phyloP scores from a whole-genome alignment of 345 rosid genomes.

The Citrus medica region DNA sequence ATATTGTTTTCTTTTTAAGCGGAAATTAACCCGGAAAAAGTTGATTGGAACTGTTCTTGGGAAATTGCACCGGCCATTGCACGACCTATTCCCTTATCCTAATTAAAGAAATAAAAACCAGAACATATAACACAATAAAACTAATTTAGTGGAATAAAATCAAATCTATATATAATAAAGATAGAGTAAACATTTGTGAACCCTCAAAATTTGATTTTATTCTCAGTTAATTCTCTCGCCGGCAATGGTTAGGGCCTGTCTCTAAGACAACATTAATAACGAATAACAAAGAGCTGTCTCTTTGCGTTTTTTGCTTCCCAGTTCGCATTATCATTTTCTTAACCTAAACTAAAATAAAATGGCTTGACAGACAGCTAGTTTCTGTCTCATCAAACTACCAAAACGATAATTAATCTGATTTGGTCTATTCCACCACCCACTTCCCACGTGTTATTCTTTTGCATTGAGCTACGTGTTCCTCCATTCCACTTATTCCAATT shows the following conservation, averaged over 20 bases:
- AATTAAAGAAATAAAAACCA: too few species aligned
- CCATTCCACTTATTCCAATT: not conserved
- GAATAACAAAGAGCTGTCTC: not conserved
- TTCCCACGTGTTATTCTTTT: not conserved
- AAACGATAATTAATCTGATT: not conserved
- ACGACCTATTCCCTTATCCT: constrained; percentile 20
- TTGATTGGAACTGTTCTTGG: not conserved
- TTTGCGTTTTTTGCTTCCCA: not conserved
- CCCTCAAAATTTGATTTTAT: constrained; percentile 28
- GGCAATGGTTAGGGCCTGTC: not conserved
- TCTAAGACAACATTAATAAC: not conserved
- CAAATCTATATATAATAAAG: constrained; percentile 7
- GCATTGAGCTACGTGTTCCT: not conserved
- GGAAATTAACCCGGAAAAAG: not conserved
- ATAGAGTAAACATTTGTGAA: not conserved
- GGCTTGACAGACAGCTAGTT: constrained; percentile 2
- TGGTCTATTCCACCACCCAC: not conserved
- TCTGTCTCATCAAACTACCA: not conserved
- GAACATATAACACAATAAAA: not conserved
- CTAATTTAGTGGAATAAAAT: constrained; percentile 7
- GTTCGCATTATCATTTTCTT: not conserved
- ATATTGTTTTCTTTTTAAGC: not conserved
- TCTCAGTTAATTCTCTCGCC: constrained; percentile 11
- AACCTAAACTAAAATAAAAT: not conserved
- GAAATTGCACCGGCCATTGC: constrained; percentile 35